These are phyloP conservation scores for Penicillium soppii DNA, from an alignment of 495 filamentous ascomycete genomes.

Conservation along the genomic window DNA sequence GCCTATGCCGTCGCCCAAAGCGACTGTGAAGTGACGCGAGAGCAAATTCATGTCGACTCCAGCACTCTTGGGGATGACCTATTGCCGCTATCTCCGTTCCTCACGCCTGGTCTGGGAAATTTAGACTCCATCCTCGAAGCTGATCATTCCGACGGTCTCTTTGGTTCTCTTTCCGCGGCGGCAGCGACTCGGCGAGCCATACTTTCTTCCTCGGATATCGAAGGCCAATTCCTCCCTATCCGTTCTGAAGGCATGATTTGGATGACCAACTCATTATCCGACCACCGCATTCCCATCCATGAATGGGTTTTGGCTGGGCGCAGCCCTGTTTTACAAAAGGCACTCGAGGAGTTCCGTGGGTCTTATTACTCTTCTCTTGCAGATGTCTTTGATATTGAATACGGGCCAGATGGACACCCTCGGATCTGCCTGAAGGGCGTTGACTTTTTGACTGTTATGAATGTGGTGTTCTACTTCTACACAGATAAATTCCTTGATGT, in stretches of 20 bases:
- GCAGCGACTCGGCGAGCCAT: conserved; percentile 41
- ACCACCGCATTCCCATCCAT: conserved; percentile 75
- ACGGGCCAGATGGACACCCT: conserved; percentile 45
- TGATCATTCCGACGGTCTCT: conserved; percentile 12
- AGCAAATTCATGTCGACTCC: conserved; percentile 64
- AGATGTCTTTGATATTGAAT: conserved; percentile 61
- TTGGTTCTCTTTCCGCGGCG: conserved; percentile 23
- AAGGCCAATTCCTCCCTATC: conserved; percentile 47
- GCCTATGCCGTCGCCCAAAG: conserved; percentile 85
- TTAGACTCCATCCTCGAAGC: conserved; percentile 15
- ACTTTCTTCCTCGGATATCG: conserved; percentile 55
- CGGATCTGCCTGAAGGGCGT: conserved; percentile 62
- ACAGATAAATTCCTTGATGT: conserved; percentile 77
- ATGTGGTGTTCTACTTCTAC: conserved; percentile 78
- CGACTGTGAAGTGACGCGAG: conserved; percentile 78
- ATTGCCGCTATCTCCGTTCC: conserved; percentile 64
- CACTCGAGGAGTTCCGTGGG: conserved; percentile 52
- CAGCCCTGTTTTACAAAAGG: conserved; percentile 65
- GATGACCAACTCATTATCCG: conserved; percentile 58
- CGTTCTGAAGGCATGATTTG: conserved; percentile 39
- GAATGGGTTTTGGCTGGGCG: conserved; percentile 73
- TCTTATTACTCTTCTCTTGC: conserved; percentile 44
- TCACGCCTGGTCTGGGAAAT: conserved; percentile 12
- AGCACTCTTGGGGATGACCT: conserved; percentile 74
- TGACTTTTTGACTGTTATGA: conserved; percentile 74